Conservation (phyloP, 2,329 filamentous ascomycete genomes). For the Coniosporium tulheliwenetii region DNA sequence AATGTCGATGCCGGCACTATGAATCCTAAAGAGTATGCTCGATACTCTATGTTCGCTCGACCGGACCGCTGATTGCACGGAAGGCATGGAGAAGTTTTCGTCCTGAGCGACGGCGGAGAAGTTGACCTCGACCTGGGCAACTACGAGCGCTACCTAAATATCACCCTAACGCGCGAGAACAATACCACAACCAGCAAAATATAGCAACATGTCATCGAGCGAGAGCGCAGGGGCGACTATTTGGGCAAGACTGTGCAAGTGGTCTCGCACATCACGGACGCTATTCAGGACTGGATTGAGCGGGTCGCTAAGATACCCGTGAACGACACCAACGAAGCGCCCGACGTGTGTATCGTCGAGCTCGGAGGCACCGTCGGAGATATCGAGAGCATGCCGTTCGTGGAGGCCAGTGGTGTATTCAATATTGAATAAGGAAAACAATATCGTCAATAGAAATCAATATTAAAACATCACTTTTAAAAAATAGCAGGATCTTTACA, state of each 20-base stretch:
- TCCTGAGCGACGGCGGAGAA: constrained; percentile 70
- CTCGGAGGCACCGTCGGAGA: constrained; percentile 58
- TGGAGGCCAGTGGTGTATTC: too few species aligned
- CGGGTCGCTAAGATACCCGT: constrained; percentile 73
- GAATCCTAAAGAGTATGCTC: constrained; percentile 44
- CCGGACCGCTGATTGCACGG: constrained; percentile 1
- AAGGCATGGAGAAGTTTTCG: constrained; percentile 79
- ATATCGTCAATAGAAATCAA: too few species aligned
- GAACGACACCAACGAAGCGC: constrained; percentile 66
- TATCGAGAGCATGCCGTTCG: constrained; percentile 75
- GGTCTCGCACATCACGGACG: constrained; percentile 82
- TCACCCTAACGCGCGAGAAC: constrained; percentile 69
- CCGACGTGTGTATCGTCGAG: constrained; percentile 84
- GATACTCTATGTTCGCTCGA: background rate
- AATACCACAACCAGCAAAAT: constrained; percentile 98
- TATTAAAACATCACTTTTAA: too few species aligned
- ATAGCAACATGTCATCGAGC: constrained; percentile 75
- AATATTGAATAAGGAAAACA: too few species aligned
- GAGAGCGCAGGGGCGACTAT: constrained; percentile 58
- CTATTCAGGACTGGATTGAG: constrained; percentile 85
- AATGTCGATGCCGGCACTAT: constrained; percentile 63
- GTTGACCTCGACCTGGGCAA: constrained; percentile 62
- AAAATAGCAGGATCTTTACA: too few species aligned
- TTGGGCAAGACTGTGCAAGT: constrained; percentile 81
- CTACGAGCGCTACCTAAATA: constrained; percentile 68